Base-by-base conservation (phyloP, 2,329 filamentous ascomycete genomes). In the Fusarium sp. region DNA sequence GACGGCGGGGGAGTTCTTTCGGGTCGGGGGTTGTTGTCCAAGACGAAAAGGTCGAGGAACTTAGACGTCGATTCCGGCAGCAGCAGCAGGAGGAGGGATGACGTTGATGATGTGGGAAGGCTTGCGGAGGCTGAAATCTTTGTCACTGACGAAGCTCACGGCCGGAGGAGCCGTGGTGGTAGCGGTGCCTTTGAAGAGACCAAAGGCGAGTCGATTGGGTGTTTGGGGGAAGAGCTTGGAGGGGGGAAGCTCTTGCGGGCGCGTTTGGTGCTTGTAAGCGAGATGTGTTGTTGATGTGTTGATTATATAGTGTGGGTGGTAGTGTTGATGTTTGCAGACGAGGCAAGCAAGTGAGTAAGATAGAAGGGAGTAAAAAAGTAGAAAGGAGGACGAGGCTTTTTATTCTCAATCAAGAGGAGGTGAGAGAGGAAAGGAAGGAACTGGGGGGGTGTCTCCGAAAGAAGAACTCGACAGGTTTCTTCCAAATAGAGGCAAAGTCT, bases 111-210 rank as follows among this genome's bases (percentile, higher is more conserved):
- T 89, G 82, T 90, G 87, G 73, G 86, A 84, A 75, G 85, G 85
- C 81, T 88, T 85, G 79, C 85, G 84, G 80, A 87, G 82, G 82
- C 86, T 86, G 86, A 88, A 90, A 90, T 90, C 85, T 88, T 90
- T 87, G 81, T 89, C 86, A 84, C 85, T 87, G 79, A 89, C 83
- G 79, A 88, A 83, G 77, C 78, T 82, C 71, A 86, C 86, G 88
- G 88, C 87, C 83, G 77, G 79, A 77, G 81, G 82, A 89, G 88
- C 88, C 88, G 88, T 90, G 79, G 77, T 89, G 80, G 76, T 72
- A 72, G 62, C 73, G 77, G 78, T 84, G 87, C 88, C 87, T 90
- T 90, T 90, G 87, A 85, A 72, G 75, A 81, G 86, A 89, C 86
- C 88, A 90, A 90, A 90, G 88, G 88, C 87, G 31, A 74, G 75